These are phyloP conservation scores for Trebouxiophyceae sp. DNA, from an alignment of 163 green algal genomes.

Conservation along the genomic window DNA sequence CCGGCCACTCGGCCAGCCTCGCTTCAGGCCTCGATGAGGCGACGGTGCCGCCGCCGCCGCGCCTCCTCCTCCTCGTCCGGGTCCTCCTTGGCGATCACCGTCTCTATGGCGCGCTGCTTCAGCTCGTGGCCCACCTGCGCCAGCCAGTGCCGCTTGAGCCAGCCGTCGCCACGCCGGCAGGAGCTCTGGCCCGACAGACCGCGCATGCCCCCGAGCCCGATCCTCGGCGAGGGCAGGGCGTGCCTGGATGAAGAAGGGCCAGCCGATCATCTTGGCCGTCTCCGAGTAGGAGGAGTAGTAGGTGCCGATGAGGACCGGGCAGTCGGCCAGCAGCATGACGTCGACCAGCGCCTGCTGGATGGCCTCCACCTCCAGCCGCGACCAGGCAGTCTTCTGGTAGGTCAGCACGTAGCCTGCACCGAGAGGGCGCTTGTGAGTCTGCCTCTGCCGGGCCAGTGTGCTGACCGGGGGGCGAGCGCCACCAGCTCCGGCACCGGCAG, in stretches of 20 bases:
- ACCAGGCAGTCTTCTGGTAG: background rate
- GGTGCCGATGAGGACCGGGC: background rate
- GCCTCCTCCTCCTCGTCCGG: background rate
- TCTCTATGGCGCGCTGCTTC: background rate
- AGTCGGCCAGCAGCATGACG: background rate
- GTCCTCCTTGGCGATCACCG: background rate
- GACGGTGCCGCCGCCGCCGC: too few species aligned
- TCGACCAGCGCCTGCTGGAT: background rate
- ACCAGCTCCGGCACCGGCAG: too few species aligned
- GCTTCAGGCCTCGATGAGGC: too few species aligned
- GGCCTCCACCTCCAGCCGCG: background rate
- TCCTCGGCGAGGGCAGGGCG: too few species aligned
- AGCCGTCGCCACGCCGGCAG: too few species aligned
- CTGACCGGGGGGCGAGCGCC: too few species aligned
- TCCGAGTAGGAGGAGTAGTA: constrained; percentile 6
- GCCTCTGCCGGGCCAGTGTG: too few species aligned
- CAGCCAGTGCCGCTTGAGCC: too few species aligned
- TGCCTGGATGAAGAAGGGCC: background rate
- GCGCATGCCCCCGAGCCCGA: too few species aligned
- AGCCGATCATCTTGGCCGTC: background rate
- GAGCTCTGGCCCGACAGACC: too few species aligned
- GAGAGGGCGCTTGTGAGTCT: too few species aligned
- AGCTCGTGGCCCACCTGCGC: background rate
- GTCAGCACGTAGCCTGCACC: background rate
- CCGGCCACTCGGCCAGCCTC: too few species aligned